Conservation (phyloP, 1,139 yeast genomes). For the Scheffersomyces illinoinensis region DNA sequence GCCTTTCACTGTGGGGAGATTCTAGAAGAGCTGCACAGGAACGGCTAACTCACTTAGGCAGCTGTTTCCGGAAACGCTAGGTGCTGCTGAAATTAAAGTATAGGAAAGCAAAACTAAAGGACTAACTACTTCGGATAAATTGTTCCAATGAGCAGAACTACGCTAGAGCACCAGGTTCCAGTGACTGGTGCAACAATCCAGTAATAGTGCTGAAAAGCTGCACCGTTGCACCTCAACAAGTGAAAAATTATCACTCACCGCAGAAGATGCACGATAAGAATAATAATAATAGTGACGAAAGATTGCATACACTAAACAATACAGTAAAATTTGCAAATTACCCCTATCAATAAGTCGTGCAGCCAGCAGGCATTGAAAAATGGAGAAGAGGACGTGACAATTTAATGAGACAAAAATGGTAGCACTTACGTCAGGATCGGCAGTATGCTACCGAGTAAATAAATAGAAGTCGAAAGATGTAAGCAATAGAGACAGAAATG, state of each 20-base stretch:
- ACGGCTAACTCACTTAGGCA: background rate
- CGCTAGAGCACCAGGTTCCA: too few relatives aligned
- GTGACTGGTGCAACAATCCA: background rate
- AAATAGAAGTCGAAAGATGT: background rate
- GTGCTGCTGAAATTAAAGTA: background rate
- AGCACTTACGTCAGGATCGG: background rate
- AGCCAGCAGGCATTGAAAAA: background rate
- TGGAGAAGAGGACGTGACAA: background rate
- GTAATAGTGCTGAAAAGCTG: background rate
- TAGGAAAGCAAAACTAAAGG: background rate
- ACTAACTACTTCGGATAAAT: background rate
- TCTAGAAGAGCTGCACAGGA: background rate
- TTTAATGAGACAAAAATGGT: background rate
- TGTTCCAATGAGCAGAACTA: background rate
- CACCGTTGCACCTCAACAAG: background rate
- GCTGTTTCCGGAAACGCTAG: background rate
- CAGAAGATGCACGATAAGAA: background rate
- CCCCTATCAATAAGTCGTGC: background rate
- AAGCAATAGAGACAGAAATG: background rate
- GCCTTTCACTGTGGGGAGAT: background rate
- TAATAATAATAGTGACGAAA: background rate
- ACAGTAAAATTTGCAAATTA: background rate
- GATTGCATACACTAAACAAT: background rate
- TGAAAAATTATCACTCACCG: background rate
- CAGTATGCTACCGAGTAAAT: background rate